Evolutionary conservation across 1,284 basidiomycete species (phyloP), one percentile per base, ranked within the genome.

Genomic region (Fomitopsis schrenkii): DNA sequence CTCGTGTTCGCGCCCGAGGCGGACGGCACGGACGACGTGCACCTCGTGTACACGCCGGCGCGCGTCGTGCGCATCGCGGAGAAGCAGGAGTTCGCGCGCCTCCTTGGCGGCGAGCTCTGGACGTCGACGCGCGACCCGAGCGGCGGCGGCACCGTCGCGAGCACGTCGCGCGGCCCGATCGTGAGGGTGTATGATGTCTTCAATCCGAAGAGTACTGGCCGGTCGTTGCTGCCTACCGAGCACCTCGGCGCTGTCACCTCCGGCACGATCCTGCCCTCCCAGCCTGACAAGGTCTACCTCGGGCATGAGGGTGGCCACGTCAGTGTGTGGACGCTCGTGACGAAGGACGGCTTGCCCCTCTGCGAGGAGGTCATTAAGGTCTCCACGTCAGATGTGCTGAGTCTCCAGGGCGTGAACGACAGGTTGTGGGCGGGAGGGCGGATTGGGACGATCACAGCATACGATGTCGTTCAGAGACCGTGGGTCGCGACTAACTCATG

Each of bases 221-320:
- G 80, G 50, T 76, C 81, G 2, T 70, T 90, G 26, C 72, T 83
- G 57, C 86, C 83, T 3, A 79, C 73, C 26, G 86, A 91, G 66
- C 79, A 85, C 63, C 78, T 91, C 54, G 96, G 96, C 1, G 81
- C 90, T 0, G 91, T 97, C 14, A 93, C 91, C 0, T 86, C 88
- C 33, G 94, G 90, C 0, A 86, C 95, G 0, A 77, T 93, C 28
- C 75, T 98, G 5, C 90, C 93, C 0, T 82, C 88, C 0, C 77
- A 84, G 10, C 86, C 88, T 0, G 79, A 83, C 1, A 75, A 78
- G 19, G 89, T 94, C 35, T 98, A 89, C 69, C 79, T 99, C n/a
- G 95, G 93, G 0, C 97, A 99, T 69, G 96, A 98, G 73, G 94
- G 92, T 48, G 97, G 97, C 0, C 90, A 83, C 67, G 80, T 98